These are phyloP conservation scores for Prunus padus DNA, from an alignment of 306 rosid genomes.

Conservation along the genomic window DNA sequence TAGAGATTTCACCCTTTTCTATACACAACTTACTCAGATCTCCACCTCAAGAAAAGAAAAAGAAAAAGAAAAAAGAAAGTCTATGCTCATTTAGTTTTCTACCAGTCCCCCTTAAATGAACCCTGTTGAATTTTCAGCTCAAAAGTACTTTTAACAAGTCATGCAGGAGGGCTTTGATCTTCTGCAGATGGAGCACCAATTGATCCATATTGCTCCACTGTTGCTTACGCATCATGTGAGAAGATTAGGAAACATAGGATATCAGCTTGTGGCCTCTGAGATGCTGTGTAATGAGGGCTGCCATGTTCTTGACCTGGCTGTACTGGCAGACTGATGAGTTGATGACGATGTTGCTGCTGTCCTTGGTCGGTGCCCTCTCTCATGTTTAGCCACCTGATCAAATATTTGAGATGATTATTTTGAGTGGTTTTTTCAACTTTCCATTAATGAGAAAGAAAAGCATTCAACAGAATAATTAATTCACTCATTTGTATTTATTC, in stretches of 20 bases:
- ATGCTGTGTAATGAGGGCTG: constrained; percentile 80
- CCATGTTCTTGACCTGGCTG: constrained; percentile 76
- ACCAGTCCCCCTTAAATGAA: constrained; percentile 29
- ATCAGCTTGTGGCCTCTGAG: constrained; percentile 67
- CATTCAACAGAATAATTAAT: constrained; percentile 6
- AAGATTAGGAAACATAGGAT: constrained; percentile 24
- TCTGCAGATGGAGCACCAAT: constrained; percentile 22
- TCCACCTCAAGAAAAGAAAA: background rate
- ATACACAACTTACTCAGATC: constrained; percentile 16
- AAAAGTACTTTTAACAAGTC: constrained; percentile 31
- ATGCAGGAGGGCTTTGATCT: constrained; percentile 23
- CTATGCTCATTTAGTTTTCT: constrained; percentile 8
- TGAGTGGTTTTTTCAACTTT: background rate
- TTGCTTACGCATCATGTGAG: constrained; percentile 46
- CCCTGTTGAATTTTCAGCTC: constrained; percentile 25
- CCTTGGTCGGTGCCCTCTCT: constrained; percentile 56
- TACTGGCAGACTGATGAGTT: constrained; percentile 30
- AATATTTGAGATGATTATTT: background rate
- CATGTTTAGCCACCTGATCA: constrained; percentile 50
- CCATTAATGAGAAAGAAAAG: background rate
- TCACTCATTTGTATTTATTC: constrained; percentile 1
- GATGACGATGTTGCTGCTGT: constrained; percentile 33
- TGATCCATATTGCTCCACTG: constrained; percentile 29
- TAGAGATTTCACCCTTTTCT: constrained; percentile 12
- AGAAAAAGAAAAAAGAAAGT: background rate